Evolutionary conservation across 1,284 basidiomycete species (phyloP), one percentile per base, ranked within the genome.

Genomic region (Irpex sp.): DNA sequence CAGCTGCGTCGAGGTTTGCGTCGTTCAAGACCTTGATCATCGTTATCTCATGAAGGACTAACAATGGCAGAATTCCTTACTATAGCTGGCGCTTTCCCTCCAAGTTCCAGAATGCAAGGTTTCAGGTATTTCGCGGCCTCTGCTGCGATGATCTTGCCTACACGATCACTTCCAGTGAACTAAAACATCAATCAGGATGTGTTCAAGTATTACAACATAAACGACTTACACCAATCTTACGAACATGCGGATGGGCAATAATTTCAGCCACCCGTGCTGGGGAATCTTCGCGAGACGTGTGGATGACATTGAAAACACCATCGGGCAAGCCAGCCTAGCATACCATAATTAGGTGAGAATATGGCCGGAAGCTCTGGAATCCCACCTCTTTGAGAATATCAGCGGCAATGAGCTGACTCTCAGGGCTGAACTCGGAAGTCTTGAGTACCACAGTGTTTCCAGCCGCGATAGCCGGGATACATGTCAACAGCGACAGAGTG

Each of bases 41-140:
- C 17, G 54, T 15, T 7, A 31, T 2, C 31, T 2, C 21, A 17
- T 36, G 47, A 38, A 5, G 37, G 21, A 40, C 6, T 19, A 15
- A 19, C 48, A n/a, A 62, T 17, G 0, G 21, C 31, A 15, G 13
- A 9, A 13, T 26, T 1, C n/a, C 78, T 61, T 65, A 92, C 83
- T 57, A 91, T 81, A 3, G 84, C 82, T 9, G 91, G 89, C n/a
- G 87, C 84, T 73, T 93, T 93, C 31, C 91, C 90, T 36, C 91
- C 90, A 6, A 92, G 82, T 75, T 89, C 89, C 36, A 92, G 77
- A 0, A 91, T 84, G 61, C 85, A 86, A 6, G 91, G 87, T 64
- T 91, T 92, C 13, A 93, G 79, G 66, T 88, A 79, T 70, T 89
- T 90, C 15, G 88, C 90, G 1, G 89, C 88, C 67, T 91, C 90